These are phyloP conservation scores for Hymenoscyphus occultus DNA, from an alignment of 2,329 filamentous ascomycete species.

Conservation along the genomic window DNA sequence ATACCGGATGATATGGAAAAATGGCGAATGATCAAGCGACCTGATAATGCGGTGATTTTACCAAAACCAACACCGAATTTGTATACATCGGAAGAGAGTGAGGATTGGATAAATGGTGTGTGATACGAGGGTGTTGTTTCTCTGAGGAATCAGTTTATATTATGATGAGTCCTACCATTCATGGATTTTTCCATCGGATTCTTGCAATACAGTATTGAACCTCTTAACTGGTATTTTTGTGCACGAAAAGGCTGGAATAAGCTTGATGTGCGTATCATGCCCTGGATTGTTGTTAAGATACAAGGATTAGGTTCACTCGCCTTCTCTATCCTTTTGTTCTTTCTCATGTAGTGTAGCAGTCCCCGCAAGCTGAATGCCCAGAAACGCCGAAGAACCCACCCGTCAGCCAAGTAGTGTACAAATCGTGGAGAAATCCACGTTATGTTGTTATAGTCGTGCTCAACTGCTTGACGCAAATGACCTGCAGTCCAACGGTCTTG, in stretches of 20 bases:
- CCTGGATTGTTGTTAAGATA: neutral
- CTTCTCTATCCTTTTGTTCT: too few species aligned
- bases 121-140: neutral
- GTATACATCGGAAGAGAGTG: slow-evolving; percentile 12
- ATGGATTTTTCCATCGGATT: neutral
- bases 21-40: slow-evolving; percentile 9
- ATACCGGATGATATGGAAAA: slow-evolving; percentile 9
- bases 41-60: slow-evolving; percentile 10
- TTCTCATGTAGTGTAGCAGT: too few species aligned
- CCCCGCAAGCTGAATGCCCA: neutral
- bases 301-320: too few species aligned
- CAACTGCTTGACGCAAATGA: neutral
- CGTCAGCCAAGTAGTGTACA: neutral
- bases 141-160: neutral
- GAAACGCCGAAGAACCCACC: neutral
- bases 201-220: too few species aligned
- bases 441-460: neutral
- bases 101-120: slow-evolving; percentile 10
- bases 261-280: neutral
- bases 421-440: neutral
- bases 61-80: slow-evolving; percentile 10
- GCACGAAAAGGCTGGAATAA: neutral
- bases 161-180: neutral
- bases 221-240: neutral
- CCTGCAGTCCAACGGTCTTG: neutral